Conservation (phyloP, 805 yeast genomes). For the Isabelozyma rhagii region DNA sequence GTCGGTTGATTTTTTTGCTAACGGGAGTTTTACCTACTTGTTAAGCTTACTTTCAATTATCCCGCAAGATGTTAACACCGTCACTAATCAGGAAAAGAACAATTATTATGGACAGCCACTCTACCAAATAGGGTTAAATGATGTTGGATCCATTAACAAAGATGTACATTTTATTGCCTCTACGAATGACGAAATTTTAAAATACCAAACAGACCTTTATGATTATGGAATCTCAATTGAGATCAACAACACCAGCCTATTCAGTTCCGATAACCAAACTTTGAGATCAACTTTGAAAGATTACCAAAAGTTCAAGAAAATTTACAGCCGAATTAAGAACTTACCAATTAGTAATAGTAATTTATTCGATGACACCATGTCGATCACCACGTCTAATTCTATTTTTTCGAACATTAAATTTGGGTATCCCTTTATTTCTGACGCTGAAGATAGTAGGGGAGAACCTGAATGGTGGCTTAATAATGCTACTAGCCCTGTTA, state of each 20-base stretch:
- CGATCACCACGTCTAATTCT: slow-evolving; percentile 28
- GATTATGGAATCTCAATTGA: slow-evolving; percentile 39
- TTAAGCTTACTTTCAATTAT: slow-evolving; percentile 59
- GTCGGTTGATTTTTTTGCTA: slow-evolving; percentile 11
- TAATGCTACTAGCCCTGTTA: slow-evolving; percentile 43
- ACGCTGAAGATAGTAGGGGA: slow-evolving; percentile 4
- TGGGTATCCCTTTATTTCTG: slow-evolving; percentile 3
- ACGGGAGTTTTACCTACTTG: slow-evolving; percentile 53
- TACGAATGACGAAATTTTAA: slow-evolving; percentile 64
- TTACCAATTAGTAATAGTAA: slow-evolving; percentile 9
- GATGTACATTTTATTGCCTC: slow-evolving; percentile 47
- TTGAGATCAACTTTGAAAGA: slow-evolving; percentile 34
- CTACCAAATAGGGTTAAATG: slow-evolving; percentile 64
- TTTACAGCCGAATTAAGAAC: slow-evolving; percentile 21
- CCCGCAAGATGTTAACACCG: slow-evolving; percentile 50
- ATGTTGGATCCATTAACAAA: slow-evolving; percentile 16
- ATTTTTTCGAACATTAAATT: slow-evolving; percentile 9
- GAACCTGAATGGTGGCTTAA: slow-evolving; percentile 44
- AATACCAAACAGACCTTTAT: slow-evolving; percentile 50
- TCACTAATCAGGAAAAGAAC: slow-evolving; percentile 5
- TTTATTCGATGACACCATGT: slow-evolving; percentile 23
- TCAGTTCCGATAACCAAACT: slow-evolving; percentile 6
- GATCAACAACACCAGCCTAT: slow-evolving; percentile 6
- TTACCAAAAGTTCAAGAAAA: slow-evolving; percentile 31
- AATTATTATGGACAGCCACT: slow-evolving; percentile 42